These are phyloP conservation scores for Paramecium tetraurelia DNA, from an alignment of 73 alveolate species.

Conservation along the genomic window DNA sequence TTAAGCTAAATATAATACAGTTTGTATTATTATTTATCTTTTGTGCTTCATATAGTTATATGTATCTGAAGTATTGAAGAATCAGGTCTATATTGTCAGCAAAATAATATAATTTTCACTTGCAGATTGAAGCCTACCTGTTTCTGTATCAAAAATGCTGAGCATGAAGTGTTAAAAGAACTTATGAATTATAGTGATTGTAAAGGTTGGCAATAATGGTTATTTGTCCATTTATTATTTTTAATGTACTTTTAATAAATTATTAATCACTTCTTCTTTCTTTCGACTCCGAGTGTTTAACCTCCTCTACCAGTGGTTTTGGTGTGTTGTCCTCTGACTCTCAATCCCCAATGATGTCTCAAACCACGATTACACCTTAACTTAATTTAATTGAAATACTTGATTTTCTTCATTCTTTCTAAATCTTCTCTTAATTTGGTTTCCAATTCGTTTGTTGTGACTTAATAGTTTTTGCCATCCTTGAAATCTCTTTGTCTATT, in stretches of 20 bases:
- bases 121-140: not conserved
- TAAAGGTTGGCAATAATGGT: not conserved
- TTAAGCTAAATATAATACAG: too few relatives aligned
- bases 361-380: slow-evolving; percentile 92
- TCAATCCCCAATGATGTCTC: slow-evolving; percentile 96
- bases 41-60: too few relatives aligned
- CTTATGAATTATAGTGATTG: not conserved
- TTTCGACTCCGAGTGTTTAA: slow-evolving; percentile 95
- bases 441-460: slow-evolving; percentile 90
- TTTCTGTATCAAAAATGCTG: not conserved
- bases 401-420: slow-evolving; percentile 99
- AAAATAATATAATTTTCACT: too few relatives aligned
- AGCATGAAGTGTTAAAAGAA: not conserved
- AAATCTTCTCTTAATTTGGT: slow-evolving; percentile 97
- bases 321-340: slow-evolving; percentile 99
- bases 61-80: not conserved
- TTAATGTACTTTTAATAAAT: not conserved
- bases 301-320: slow-evolving; percentile 99
- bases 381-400: not conserved
- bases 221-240: not conserved
- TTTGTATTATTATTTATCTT: too few relatives aligned
- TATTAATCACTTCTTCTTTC: slow-evolving; percentile 84
- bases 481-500: slow-evolving; percentile 94
- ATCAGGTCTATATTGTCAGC: not conserved
- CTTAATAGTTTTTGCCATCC: slow-evolving; percentile 90